Evolutionary conservation across 345 rosid species (phyloP).

Genomic region (Sisymbrium altissimum): DNA sequence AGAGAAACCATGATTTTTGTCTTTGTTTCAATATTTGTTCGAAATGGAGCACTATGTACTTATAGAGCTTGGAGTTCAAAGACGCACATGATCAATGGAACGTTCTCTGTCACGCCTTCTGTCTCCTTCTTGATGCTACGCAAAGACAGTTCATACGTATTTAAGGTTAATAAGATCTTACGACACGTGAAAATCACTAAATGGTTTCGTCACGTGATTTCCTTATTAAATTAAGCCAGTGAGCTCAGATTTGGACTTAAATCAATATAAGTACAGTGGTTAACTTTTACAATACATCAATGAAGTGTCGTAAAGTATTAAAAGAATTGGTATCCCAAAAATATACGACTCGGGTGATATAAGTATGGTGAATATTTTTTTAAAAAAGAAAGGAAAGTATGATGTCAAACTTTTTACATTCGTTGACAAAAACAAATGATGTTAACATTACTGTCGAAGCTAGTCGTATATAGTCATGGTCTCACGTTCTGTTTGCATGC

Average conservation of each 20-base stretch:
- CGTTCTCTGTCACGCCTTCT: background rate
- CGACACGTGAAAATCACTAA: constrained; percentile 17
- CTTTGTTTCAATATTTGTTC: background rate
- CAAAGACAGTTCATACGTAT: constrained; percentile 22
- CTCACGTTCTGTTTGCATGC: background rate
- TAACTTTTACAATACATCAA: background rate
- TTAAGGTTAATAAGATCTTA: constrained; percentile 18
- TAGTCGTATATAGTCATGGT: background rate
- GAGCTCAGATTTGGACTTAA: background rate
- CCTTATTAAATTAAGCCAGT: background rate
- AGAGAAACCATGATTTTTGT: background rate
- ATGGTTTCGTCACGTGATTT: constrained; percentile 21
- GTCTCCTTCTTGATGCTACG: constrained; percentile 4
- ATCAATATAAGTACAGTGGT: background rate
- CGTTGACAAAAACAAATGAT: background rate
- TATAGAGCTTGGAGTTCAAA: constrained; percentile 8
- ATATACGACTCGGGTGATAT: background rate
- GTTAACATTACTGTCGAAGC: background rate
- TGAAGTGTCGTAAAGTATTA: background rate
- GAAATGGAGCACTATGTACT: background rate
- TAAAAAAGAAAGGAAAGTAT: background rate
- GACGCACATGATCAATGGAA: constrained; percentile 24
- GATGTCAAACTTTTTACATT: background rate
- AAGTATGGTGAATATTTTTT: background rate
- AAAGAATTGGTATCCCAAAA: background rate